Percentiles rank a stretch among this genome's conserved stretches.
These are phyloP conservation scores for Melocanna baccifera DNA, from an alignment of 176 grass and related monocot genomes.

Conservation along the genomic window DNA sequence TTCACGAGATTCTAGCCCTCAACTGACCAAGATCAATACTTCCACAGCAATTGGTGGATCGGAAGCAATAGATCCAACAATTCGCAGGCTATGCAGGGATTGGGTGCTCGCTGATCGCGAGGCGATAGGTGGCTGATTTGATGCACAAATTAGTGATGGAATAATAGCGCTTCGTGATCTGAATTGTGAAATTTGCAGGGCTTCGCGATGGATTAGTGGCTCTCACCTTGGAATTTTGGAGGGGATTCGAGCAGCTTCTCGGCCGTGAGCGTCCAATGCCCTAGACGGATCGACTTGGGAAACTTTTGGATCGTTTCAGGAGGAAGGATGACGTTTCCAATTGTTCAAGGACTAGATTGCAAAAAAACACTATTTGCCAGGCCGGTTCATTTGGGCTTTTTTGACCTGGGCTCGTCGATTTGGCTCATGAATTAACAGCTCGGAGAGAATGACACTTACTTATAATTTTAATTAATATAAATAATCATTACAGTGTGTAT, in stretches of 20 bases:
- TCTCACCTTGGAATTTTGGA: slow-evolving; percentile 32
- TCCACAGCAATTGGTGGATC: slow-evolving; percentile 1
- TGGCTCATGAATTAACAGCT: too few relatives aligned
- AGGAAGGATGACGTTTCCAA: neutral
- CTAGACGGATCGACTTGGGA: slow-evolving; percentile 19
- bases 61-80: neutral
- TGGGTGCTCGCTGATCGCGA: neutral
- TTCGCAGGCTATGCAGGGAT: neutral
- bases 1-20: neutral
- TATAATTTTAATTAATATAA: too few relatives aligned
- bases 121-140: neutral
- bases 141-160: neutral
- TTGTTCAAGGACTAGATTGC: neutral
- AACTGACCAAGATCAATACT: neutral
- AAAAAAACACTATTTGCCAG: neutral
- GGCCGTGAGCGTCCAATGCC: slow-evolving; percentile 6
- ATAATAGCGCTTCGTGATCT: neutral
- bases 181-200: slow-evolving; percentile 14
- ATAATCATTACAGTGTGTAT: too few relatives aligned
- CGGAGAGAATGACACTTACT: too few relatives aligned
- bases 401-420: too few relatives aligned
- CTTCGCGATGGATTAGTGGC: slow-evolving; percentile 11
- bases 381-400: too few relatives aligned
- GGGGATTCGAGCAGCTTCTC: slow-evolving; percentile 40
- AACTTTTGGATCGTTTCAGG: neutral